phyloP scores from a whole-genome alignment of 2,329 filamentous ascomycete species.

The Alternaria ethzedia region DNA sequence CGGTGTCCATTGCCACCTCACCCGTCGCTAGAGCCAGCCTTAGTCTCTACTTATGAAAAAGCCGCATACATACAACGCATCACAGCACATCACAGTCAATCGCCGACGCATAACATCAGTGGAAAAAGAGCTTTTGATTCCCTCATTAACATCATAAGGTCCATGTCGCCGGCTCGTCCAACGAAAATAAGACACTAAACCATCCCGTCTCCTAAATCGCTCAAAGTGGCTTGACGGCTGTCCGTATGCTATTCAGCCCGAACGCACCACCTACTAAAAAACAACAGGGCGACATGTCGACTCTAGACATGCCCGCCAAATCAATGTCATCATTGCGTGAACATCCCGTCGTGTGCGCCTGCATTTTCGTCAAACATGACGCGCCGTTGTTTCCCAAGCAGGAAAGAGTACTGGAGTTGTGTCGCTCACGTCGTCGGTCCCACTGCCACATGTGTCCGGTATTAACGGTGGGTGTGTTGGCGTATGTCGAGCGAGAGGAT shows the following conservation, averaged over 20 bases:
- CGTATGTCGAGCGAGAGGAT: conserved; percentile 15
- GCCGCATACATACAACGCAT: background rate
- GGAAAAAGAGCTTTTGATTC: conserved; percentile 48
- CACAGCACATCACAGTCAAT: background rate
- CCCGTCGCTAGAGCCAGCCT: conserved; percentile 5
- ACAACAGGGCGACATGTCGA: conserved; percentile 30
- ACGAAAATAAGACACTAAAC: conserved; percentile 35
- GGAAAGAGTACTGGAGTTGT: conserved; percentile 9
- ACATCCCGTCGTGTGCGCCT: conserved; percentile 35
- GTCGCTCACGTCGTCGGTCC: conserved; percentile 21
- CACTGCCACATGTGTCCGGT: conserved; percentile 26
- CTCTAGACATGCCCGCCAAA: conserved; percentile 25
- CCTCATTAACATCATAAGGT: conserved; percentile 45
- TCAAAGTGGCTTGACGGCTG: conserved; percentile 12
- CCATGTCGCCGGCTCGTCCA: conserved; percentile 28
- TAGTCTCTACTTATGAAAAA: conserved; percentile 4
- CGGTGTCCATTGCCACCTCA: conserved; percentile 19
- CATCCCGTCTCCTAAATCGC: conserved; percentile 17
- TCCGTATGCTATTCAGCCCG: conserved; percentile 17
- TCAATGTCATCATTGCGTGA: conserved; percentile 37
- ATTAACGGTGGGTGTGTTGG: conserved; percentile 11
- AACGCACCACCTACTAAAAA: conserved; percentile 28
- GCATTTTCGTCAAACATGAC: conserved; percentile 36
- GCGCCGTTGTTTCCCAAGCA: conserved; percentile 15
- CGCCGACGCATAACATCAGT: background rate